Evolutionary conservation across 345 rosid species (phyloP), one percentile per base, ranked within the genome.

Genomic region (Hibiscus syriacus): DNA sequence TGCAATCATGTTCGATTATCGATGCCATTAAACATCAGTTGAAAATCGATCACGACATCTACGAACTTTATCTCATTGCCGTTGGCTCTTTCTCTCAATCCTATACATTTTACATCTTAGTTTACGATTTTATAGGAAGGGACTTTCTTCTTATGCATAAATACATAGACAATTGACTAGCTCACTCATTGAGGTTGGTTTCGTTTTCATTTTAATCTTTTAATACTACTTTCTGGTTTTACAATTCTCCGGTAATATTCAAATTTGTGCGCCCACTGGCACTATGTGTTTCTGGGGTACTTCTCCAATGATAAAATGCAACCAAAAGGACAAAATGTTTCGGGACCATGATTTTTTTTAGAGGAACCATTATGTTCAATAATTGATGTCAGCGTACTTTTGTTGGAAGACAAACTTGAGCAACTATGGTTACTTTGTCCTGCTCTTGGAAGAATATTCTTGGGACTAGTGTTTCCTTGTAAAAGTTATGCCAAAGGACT

Each of bases 331-430:
- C 69, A 71, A 41, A 6, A 16, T 26, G 16, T 11, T 71, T 73
- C 7, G n/a, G n/a, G n/a, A n/a, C n/a, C n/a, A n/a, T n/a, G n/a
- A 34, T 34, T 34, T 34, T 34, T 34, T n/a, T n/a, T n/a, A n/a
- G 7, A 43, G 80, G 65, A 76, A 49, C 61, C 66, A 58, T 73
- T 48, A 26, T 27, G 76, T 64, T 76, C 68, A 73, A 65, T 73
- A 53, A 55, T 9, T 70, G 38, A 67, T 57, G 67, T 6, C 14
- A 5, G 5, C 32, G 16, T 62, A 34, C 38, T 60, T 60, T 36
- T 71, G 49, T 55, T 64, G 71, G n/a, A 64, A 26, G 49, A 71
- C 75, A 74, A 82, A 65, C 67, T 46, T n/a, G 69, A 58, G 54
- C 36, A 54, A 41, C 68, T 45, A n/a, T 65, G 46, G 55, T n/a